Evolutionary conservation across 2,329 filamentous ascomycete genomes (phyloP).

Genomic region (Aspergillus clavatus): DNA sequence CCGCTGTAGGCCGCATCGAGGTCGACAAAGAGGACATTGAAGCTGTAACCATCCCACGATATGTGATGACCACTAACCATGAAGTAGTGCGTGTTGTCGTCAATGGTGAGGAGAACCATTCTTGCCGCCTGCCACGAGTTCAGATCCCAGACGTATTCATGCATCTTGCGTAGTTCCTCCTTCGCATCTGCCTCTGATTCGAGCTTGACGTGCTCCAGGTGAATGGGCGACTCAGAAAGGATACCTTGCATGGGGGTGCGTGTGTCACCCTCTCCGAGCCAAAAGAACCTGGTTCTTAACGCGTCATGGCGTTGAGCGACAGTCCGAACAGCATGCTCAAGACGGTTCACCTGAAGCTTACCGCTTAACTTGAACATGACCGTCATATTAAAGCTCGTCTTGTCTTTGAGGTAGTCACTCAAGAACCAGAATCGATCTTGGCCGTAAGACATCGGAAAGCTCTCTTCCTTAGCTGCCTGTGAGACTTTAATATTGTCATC

Average conservation of each 20-base stretch:
- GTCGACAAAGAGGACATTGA: conserved; percentile 21
- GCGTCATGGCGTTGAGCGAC: no score
- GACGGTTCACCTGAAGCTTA: no score
- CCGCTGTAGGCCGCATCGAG: conserved; percentile 5
- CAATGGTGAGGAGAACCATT: conserved; percentile 16
- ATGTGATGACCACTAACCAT: conserved; percentile 34
- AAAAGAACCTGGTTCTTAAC: no score
- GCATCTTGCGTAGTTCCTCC: background rate
- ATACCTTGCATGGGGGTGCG: no score
- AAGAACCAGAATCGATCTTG: background rate
- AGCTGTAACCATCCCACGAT: conserved; percentile 28
- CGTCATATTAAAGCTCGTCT: background rate
- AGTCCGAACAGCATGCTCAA: no score
- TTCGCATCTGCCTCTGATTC: background rate
- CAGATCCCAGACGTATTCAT: conserved; percentile 16
- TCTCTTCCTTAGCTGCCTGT: no score
- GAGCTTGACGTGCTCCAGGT: no score
- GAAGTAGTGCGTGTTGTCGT: conserved; percentile 12
- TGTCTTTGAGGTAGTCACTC: background rate
- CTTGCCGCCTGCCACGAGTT: conserved; percentile 16
- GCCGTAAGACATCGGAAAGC: background rate
- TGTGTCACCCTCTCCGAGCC: no score
- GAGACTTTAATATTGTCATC: no score
- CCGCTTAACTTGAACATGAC: background rate
- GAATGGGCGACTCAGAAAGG: no score